A percentile compares a stretch with the other conserved stretches of the same genome.
These are phyloP conservation scores for Pleoardoris graminearum DNA, from an alignment of 2,329 filamentous ascomycete genomes.

Conservation along the genomic window DNA sequence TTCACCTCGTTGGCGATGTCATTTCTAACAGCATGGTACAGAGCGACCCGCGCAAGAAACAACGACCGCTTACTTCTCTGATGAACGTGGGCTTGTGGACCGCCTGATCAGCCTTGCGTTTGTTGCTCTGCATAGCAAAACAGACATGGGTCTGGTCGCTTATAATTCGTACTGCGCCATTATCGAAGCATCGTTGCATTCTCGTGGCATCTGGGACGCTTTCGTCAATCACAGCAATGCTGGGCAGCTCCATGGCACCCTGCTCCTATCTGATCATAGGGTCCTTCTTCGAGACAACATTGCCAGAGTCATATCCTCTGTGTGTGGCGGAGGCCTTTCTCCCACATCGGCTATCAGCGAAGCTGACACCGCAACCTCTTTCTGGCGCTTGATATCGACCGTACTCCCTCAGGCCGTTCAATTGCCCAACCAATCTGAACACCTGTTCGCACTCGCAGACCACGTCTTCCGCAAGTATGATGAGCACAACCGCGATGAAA, in stretches of 20 bases:
- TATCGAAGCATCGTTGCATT: constrained; percentile 44
- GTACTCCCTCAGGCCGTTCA: constrained; percentile 36
- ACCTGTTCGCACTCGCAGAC: constrained; percentile 43
- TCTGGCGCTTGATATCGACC: constrained; percentile 39
- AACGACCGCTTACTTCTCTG: constrained; percentile 39
- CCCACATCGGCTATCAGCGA: constrained; percentile 34
- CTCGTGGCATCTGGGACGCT: constrained; percentile 37
- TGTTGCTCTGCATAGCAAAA: constrained; percentile 21
- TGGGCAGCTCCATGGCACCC: constrained; percentile 31
- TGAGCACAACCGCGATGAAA: constrained; percentile 38
- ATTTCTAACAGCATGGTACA: constrained; percentile 30
- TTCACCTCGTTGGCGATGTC: constrained; percentile 5
- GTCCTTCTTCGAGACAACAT: constrained; percentile 32
- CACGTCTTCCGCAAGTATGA: constrained; percentile 42
- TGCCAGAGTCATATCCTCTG: constrained; percentile 36
- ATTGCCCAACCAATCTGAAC: constrained; percentile 28
- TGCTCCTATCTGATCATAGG: constrained; percentile 34
- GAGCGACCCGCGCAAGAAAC: constrained; percentile 39
- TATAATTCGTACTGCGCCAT: constrained; percentile 37
- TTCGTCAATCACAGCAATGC: constrained; percentile 32
- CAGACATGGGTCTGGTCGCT: constrained; percentile 18
- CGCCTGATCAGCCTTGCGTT: constrained; percentile 36
- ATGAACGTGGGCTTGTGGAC: constrained; percentile 32
- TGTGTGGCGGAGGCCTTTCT: constrained; percentile 42
- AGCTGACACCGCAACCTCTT: constrained; percentile 37